Evolutionary conservation across 306 rosid species (phyloP).

Genomic region (Fragaria ananassa): DNA sequence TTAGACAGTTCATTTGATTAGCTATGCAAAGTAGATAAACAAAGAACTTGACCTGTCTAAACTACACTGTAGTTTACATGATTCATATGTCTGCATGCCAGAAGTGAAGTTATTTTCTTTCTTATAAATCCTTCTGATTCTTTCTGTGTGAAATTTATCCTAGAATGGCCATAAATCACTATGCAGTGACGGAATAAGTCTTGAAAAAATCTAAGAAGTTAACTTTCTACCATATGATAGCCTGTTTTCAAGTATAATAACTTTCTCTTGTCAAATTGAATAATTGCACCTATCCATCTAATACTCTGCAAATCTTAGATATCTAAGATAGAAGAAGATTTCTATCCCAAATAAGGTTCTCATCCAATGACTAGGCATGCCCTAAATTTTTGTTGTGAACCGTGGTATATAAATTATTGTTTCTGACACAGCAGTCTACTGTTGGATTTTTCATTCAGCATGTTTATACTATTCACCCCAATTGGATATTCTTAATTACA

Average conservation of each 20-base stretch:
- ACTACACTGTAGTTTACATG: slow-evolving; percentile 1
- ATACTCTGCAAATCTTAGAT: neutral
- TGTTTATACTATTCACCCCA: neutral
- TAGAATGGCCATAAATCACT: neutral
- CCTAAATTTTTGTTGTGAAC: neutral
- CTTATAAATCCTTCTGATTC: neutral
- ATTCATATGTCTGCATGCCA: neutral
- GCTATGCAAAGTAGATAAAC: neutral
- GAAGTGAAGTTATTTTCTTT: neutral
- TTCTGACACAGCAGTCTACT: neutral
- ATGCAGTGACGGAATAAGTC: neutral
- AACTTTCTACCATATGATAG: no score
- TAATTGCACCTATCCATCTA: neutral
- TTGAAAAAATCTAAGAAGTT: neutral
- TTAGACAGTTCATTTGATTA: neutral
- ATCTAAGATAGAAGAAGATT: neutral
- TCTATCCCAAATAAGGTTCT: neutral
- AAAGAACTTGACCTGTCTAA: neutral
- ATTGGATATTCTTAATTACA: slow-evolving; percentile 26
- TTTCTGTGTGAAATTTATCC: neutral
- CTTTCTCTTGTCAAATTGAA: neutral
- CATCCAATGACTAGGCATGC: neutral
- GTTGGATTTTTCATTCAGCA: neutral
- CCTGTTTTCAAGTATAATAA: neutral
- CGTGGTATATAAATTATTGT: neutral